Conservation (phyloP, 345 rosid species). For the Camelina hispida region DNA sequence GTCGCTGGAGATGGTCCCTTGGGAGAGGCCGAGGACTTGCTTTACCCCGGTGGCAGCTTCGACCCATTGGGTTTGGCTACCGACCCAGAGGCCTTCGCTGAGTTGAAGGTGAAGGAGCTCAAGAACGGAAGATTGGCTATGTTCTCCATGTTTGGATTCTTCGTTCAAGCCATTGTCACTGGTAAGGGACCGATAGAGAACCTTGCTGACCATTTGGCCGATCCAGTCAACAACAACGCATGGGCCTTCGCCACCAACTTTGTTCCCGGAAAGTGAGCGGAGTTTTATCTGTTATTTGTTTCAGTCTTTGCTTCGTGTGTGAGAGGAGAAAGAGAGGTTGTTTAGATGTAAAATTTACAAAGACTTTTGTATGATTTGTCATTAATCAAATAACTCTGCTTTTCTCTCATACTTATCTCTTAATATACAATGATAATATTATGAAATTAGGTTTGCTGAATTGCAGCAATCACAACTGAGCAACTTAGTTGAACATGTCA, state of each 20-base stretch:
- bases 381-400: constrained; percentile 31
- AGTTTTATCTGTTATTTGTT: constrained; percentile 31
- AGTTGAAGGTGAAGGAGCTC: constrained; percentile 55
- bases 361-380: constrained; percentile 23
- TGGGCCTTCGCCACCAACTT: constrained; percentile 64
- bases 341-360: constrained; percentile 34
- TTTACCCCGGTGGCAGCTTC: constrained; percentile 58
- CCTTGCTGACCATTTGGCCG: constrained; percentile 55
- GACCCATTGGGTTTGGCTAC: constrained; percentile 56
- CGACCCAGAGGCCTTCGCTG: constrained; percentile 55
- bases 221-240: constrained; percentile 60
- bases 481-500: background rate
- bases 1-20: constrained; percentile 59
- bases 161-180: constrained; percentile 61
- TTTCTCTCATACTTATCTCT: constrained; percentile 4
- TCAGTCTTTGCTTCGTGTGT: constrained; percentile 36
- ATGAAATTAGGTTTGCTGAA: background rate
- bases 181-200: constrained; percentile 57
- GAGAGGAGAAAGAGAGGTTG: constrained; percentile 35
- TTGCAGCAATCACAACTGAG: background rate
- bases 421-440: background rate
- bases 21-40: constrained; percentile 53
- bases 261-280: constrained; percentile 56
- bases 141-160: constrained; percentile 67
- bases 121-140: constrained; percentile 58